phyloP scores from a whole-genome alignment of 2,329 filamentous ascomycete species.

The Zarea fungicola region DNA sequence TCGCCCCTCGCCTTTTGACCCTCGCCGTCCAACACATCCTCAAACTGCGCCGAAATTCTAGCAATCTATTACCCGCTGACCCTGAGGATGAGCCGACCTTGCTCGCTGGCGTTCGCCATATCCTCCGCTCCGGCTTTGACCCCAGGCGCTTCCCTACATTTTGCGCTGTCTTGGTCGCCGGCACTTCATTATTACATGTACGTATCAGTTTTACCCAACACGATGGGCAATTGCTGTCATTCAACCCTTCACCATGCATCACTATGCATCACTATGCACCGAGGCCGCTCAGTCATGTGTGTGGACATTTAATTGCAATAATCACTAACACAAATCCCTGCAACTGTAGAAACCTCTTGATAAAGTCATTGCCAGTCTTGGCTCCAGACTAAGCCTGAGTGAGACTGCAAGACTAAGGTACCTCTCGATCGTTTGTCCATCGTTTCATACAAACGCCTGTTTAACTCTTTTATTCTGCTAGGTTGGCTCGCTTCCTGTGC shows the following conservation, averaged over 20 bases:
- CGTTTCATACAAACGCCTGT: no score
- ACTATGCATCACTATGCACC: no score
- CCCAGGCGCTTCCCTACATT: slow-evolving; percentile 56
- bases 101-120: slow-evolving; percentile 28
- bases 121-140: slow-evolving; percentile 48
- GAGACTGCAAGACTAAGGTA: slow-evolving; percentile 24
- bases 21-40: slow-evolving; percentile 47
- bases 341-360: slow-evolving; percentile 6
- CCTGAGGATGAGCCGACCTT: slow-evolving; percentile 27
- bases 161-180: slow-evolving; percentile 55
- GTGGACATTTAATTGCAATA: no score
- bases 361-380: slow-evolving; percentile 20
- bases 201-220: slow-evolving; percentile 17
- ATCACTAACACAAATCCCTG: no score
- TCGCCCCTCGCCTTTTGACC: slow-evolving; percentile 51
- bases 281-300: no score
- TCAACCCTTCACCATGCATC: no score
- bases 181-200: slow-evolving; percentile 57
- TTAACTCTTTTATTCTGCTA: no score
- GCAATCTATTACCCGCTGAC: slow-evolving; percentile 22
- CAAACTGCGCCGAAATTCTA: slow-evolving; percentile 27
- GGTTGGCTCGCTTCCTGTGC: slow-evolving; percentile 53
- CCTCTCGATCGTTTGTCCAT: no score
- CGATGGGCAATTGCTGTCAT: no score
- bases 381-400: slow-evolving; percentile 22